Conservation (phyloP, 768 basidiomycete species). For the Glaciozyma antarctica region DNA sequence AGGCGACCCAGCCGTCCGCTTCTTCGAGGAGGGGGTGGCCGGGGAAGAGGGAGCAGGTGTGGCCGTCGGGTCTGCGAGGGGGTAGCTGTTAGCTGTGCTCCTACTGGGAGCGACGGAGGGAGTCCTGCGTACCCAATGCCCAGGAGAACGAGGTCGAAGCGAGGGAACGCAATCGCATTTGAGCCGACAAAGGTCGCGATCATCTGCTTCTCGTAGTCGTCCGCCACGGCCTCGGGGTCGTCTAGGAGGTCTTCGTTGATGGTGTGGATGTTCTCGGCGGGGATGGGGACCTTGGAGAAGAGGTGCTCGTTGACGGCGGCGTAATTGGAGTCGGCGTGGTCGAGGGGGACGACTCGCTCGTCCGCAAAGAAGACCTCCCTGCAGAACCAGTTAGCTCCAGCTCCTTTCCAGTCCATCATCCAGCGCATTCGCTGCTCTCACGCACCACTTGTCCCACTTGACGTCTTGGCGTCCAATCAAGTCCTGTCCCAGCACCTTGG, state of each 20-base stretch:
- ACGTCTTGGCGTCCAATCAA: conserved; percentile 60
- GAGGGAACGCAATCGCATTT: conserved; percentile 88
- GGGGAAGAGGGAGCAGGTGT: conserved; percentile 95
- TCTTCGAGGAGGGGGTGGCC: conserved; percentile 76
- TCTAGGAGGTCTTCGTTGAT: conserved; percentile 51
- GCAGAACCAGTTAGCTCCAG: conserved; percentile 2
- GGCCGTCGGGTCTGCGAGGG: conserved; percentile 47
- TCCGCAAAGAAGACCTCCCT: conserved; percentile 99
- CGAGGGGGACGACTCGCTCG: conserved; percentile 86
- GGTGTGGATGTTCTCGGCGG: conserved; percentile 63
- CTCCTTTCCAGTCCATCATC: too few species aligned
- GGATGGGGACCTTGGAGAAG: conserved; percentile 74
- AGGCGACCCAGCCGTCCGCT: conserved; percentile 87
- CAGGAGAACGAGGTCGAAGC: conserved; percentile 93
- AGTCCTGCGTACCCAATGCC: conserved; percentile 69
- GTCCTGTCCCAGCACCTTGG: conserved; percentile 49
- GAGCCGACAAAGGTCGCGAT: conserved; percentile 84
- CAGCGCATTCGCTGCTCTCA: background rate
- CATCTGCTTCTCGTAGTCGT: conserved; percentile 51
- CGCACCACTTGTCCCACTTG: conserved; percentile 90
- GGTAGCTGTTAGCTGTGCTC: background rate
- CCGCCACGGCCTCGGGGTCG: conserved; percentile 43
- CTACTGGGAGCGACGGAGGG: background rate
- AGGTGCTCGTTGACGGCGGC: conserved; percentile 59
- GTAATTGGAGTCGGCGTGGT: conserved; percentile 90